Evolutionary conservation across 441 rosid genomes (phyloP), one percentile per base, ranked within the genome.

Genomic region (Kokia cookei): DNA sequence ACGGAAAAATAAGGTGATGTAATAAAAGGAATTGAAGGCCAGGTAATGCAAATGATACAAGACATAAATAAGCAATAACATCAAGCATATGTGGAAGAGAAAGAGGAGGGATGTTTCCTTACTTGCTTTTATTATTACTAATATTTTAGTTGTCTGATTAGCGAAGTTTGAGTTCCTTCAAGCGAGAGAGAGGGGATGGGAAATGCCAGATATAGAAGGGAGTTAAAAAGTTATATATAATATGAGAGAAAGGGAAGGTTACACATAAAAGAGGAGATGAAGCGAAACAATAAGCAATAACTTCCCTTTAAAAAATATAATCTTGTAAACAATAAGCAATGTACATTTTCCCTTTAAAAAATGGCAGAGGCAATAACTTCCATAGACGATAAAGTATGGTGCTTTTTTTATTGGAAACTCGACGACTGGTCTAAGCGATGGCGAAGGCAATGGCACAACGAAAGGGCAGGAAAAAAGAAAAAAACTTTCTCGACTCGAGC

Each of bases 141-240:
- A 15, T 61, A 61, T 12, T 35, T 58, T 24, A 66, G 11, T 27
- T 67, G 22, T 71, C 35, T 53, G 74, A 67, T 53, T 60, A 40
- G 51, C 53, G 19, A 60, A 73, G 76, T 67, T 66, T 54, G 77
- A 78, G 75, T 13, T 68, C 57, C 19, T 55, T 71, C 71, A 62
- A 42, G 76, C 15, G 63, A 57, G 53, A 73, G 73, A 26, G 24
- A 47, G 54, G 78, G 61, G 59, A 35, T 68, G 74, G 45, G 15
- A 35, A n/a, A 61, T 72, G 81, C 83, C 69, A 86, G 80, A 80
- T 72, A 57, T 81, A 80, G 79, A 71, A 75, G 69, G 74, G 75
- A 71, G 76, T 59, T 69, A 51, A 43, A 51, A 43, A 37, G 12
- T 24, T 26, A 24, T 1, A 57, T 10, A 22, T 10, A 51, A 51